phyloP scores from a whole-genome alignment of 176 grass and related monocot species.

The Carex myosuroides region DNA sequence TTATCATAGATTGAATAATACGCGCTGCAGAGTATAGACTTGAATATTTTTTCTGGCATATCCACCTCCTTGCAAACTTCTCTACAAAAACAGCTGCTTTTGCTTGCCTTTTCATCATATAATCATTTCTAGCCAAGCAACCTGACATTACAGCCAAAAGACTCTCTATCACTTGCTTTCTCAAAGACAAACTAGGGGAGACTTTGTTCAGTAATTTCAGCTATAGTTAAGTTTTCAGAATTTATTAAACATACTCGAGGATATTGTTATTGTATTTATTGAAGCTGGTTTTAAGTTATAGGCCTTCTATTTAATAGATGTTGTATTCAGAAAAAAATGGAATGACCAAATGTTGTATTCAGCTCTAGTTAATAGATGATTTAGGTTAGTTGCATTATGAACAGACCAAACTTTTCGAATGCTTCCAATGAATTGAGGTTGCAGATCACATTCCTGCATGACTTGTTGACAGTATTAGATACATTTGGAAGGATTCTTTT shows the following conservation, averaged over 20 bases:
- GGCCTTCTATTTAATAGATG: background rate
- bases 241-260: background rate
- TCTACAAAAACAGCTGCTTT: conserved; percentile 61
- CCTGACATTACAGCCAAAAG: conserved; percentile 30
- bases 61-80: conserved; percentile 60
- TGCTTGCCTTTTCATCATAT: conserved; percentile 50
- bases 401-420: background rate
- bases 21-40: conserved; percentile 35
- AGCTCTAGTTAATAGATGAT: background rate
- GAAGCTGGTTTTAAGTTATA: background rate
- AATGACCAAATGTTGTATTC: background rate
- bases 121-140: conserved; percentile 47
- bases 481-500: background rate
- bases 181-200: background rate
- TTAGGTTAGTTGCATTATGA: background rate
- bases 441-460: background rate
- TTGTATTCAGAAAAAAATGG: background rate
- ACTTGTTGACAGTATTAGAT: background rate
- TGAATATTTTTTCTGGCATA: conserved; percentile 44
- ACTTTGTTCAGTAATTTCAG: background rate
- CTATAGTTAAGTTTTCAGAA: background rate
- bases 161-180: background rate
- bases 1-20: conserved; percentile 67
- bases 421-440: background rate
- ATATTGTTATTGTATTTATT: background rate